Base-by-base conservation (phyloP, 345 rosid species). In the Lenwebbia sp. region DNA sequence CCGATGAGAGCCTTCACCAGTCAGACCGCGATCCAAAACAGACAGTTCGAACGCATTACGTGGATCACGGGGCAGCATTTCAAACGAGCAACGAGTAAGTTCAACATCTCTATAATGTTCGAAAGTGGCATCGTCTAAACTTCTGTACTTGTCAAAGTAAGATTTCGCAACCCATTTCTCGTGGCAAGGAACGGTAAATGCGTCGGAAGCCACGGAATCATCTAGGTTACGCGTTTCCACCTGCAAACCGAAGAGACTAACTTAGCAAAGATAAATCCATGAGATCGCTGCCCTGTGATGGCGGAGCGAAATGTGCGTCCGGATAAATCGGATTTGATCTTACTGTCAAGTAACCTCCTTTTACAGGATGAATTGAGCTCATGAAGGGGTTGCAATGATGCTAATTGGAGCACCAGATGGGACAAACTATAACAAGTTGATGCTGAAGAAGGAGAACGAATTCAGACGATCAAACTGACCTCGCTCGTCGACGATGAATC, bases 1-100 rank as follows among this genome's bases (percentile, higher is more conserved):
- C 26, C 99, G 96, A 90, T 96, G 99, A 85, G 98, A 95, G 83
- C 99, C 99, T 90, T 97, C 99, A 57, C 99, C 99, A 9, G 88
- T 87, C 85, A 96, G 88, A 84, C 82, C 62, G 86, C 90, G 94
- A 49, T 90, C 28, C n/a, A 89, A 84, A 87, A 91, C 83, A 58
- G 92, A 89, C 49, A 89, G 86, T 76, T 60, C 86, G 41, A 88
- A 82, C 76, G 57, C 84, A 84, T 41, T 50, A 82, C 83, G 82
- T 55, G 25, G 58, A 84, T 90, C 86, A 76, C 86, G 85, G 14
- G 88, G 89, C 70, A 83, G 87, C 82, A 54, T 50, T 82, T 91
- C 57, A 52, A 93, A 90, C 49, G 90, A 84, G 86, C 89, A 62
- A 60, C 52, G 78, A 9, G 70, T 87, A 84, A 88, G 93, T 85